Evolutionary conservation across 1,139 yeast genomes (phyloP).

Genomic region (Lodderomyces beijingensis): DNA sequence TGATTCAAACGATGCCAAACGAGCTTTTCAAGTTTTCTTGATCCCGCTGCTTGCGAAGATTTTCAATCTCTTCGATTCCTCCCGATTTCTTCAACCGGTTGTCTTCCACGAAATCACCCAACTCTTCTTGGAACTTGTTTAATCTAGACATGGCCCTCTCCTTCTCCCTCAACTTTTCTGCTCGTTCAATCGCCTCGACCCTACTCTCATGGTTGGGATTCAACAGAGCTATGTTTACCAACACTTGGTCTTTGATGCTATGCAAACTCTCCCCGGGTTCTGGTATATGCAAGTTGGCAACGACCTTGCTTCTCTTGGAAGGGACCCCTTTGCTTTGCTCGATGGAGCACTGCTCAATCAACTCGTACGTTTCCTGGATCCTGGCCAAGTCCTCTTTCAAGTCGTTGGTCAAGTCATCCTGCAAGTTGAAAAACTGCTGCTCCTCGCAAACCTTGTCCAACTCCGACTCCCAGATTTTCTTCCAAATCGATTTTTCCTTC

Average conservation of each 20-base stretch:
- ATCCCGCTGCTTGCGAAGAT: constrained; percentile 63
- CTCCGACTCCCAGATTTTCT: constrained; percentile 88
- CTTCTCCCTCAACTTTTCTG: constrained; percentile 74
- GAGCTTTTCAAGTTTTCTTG: constrained; percentile 56
- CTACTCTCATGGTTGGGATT: constrained; percentile 82
- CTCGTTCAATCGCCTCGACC: constrained; percentile 81
- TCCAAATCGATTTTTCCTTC: constrained; percentile 81
- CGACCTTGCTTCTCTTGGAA: constrained; percentile 29
- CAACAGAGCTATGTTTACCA: constrained; percentile 73
- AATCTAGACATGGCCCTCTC: constrained; percentile 57
- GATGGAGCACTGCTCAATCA: constrained; percentile 77
- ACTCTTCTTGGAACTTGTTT: constrained; percentile 77
- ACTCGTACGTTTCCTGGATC: constrained; percentile 74
- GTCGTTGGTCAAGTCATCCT: constrained; percentile 80
- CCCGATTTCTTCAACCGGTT: constrained; percentile 75
- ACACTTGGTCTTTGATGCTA: constrained; percentile 71
- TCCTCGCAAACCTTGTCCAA: constrained; percentile 88
- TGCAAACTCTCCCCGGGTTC: constrained; percentile 68
- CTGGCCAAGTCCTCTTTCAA: constrained; percentile 74
- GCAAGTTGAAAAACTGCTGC: constrained; percentile 86
- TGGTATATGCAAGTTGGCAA: constrained; percentile 43
- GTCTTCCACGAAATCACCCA: constrained; percentile 82
- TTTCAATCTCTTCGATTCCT: constrained; percentile 82
- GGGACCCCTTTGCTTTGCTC: constrained; percentile 53
- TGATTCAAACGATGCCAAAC: constrained; percentile 25